These are phyloP conservation scores for Didymella glomerata DNA, from an alignment of 2,329 filamentous ascomycete genomes.

Conservation along the genomic window DNA sequence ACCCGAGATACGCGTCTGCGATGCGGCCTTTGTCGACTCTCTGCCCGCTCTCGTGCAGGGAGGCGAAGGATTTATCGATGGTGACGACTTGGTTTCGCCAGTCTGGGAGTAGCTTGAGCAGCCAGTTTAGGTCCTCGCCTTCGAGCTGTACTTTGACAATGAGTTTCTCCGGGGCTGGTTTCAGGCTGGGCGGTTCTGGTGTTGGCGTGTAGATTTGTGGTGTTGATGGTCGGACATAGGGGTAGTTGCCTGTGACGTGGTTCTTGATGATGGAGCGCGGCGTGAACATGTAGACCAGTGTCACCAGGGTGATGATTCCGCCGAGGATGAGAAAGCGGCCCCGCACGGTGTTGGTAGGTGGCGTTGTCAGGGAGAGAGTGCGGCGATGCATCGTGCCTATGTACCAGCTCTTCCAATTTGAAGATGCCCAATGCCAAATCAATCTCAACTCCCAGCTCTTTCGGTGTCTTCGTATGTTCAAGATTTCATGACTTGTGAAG, in stretches of 20 bases:
- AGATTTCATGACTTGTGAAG: neutral
- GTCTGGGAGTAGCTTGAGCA: conserved; percentile 15
- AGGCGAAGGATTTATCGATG: conserved; percentile 25
- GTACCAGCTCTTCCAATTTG: neutral
- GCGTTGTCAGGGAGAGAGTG: conserved; percentile 3
- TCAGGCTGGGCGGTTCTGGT: conserved; percentile 5
- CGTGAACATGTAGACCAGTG: conserved; percentile 2
- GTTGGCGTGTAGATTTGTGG: conserved; percentile 2
- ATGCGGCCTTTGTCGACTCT: conserved; percentile 33
- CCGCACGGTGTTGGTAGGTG: neutral
- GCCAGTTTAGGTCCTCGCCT: conserved; percentile 30
- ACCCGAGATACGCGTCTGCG: conserved; percentile 36
- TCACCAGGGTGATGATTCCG: neutral
- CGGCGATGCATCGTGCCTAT: neutral
- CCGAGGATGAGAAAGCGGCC: neutral
- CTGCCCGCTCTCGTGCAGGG: conserved; percentile 14
- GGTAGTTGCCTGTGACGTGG: conserved; percentile 16
- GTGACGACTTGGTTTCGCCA: conserved; percentile 55
- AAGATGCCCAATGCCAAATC: neutral
- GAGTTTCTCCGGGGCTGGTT: conserved; percentile 10
- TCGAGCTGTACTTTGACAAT: conserved; percentile 26
- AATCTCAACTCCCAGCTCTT: neutral
- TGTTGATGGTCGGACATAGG: conserved; percentile 18
- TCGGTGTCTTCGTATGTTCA: neutral
- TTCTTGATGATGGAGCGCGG: conserved; percentile 1